phyloP scores from a whole-genome alignment of 2,329 filamentous ascomycete genomes.

The Penicillium sp. region DNA sequence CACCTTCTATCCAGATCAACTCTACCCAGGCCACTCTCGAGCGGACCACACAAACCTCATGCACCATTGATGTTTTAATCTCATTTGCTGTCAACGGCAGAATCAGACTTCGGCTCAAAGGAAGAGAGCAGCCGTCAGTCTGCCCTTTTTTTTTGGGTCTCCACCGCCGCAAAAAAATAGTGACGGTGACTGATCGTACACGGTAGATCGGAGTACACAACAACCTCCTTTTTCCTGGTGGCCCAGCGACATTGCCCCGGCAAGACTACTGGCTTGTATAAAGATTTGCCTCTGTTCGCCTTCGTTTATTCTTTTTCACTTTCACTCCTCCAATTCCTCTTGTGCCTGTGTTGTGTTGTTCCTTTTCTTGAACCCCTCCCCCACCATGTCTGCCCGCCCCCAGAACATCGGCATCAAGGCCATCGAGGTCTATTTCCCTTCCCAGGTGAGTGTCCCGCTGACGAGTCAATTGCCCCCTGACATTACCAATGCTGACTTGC shows the following conservation, averaged over 20 bases:
- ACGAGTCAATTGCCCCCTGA: slow-evolving; percentile 8
- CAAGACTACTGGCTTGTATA: slow-evolving; percentile 18
- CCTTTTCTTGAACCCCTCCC: slow-evolving; percentile 20
- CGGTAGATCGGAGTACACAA: slow-evolving; percentile 35
- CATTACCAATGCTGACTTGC: slow-evolving; percentile 19
- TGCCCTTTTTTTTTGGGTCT: background rate
- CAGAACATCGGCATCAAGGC: slow-evolving; percentile 91
- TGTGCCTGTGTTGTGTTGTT: slow-evolving; percentile 13
- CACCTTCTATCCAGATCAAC: background rate
- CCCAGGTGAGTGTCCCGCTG: slow-evolving; percentile 66
- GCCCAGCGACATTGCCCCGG: background rate
- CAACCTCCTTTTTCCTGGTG: slow-evolving; percentile 24
- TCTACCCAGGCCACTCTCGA: background rate
- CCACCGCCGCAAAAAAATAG: slow-evolving; percentile 8
- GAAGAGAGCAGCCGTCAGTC: slow-evolving; percentile 15
- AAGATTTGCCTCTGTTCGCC: slow-evolving; percentile 16
- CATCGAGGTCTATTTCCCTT: slow-evolving; percentile 88
- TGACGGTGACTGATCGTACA: slow-evolving; percentile 34
- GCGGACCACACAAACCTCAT: background rate
- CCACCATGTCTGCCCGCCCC: slow-evolving; percentile 71
- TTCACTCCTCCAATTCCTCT: slow-evolving; percentile 1
- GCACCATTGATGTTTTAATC: background rate
- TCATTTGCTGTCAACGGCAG: background rate
- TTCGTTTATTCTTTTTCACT: slow-evolving; percentile 15
- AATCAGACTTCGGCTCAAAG: slow-evolving; percentile 19